A percentile compares a stretch with the other conserved stretches of the same genome.
These are phyloP conservation scores for Lactuca saligna DNA, from an alignment of 129 eudicot species.

Conservation along the genomic window DNA sequence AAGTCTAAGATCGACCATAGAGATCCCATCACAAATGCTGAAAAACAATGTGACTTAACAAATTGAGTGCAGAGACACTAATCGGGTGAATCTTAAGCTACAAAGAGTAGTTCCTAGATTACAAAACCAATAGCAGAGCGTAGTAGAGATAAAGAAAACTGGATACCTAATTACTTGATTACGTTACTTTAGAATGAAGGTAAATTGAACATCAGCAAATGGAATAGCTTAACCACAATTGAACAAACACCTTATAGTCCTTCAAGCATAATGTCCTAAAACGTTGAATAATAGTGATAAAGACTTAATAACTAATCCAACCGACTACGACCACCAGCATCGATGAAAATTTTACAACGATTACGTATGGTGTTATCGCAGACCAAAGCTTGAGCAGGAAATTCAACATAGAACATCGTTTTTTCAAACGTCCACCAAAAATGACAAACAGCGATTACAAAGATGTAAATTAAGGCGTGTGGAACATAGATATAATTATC, in stretches of 20 bases:
- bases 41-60: not conserved
- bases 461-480: not conserved
- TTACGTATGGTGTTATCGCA: not conserved
- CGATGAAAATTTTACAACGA: not conserved
- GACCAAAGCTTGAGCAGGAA: not conserved
- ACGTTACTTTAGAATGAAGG: not conserved
- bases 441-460: not conserved
- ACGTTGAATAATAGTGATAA: not conserved
- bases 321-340: not conserved
- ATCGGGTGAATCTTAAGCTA: not conserved
- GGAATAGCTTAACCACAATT: no score
- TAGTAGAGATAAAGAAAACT: not conserved
- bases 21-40: no score
- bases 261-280: not conserved
- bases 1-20: no score
- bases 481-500: not conserved
- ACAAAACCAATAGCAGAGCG: not conserved
- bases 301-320: not conserved
- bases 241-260: not conserved
- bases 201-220: not conserved
- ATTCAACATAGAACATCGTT: not conserved
- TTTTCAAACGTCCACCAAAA: not conserved
- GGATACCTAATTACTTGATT: not conserved
- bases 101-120: not conserved
- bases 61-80: not conserved